A percentile compares a stretch with the other conserved stretches of the same genome.
phyloP scores from a whole-genome alignment of 192 early-diverging fungal species.

The Coemansia sp. region DNA sequence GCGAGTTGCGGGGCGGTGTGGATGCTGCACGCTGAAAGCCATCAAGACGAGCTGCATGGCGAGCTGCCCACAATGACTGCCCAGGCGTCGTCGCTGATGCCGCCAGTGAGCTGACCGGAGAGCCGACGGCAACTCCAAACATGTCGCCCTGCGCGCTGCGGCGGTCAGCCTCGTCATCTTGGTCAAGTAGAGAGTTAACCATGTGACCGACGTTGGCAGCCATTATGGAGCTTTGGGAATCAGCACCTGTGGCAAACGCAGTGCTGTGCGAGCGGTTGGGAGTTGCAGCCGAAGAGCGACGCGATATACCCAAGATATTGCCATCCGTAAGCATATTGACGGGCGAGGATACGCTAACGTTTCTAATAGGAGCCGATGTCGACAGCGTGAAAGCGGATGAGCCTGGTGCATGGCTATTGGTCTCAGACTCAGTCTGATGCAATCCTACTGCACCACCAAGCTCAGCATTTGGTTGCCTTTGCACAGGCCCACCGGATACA shows the following conservation, averaged over 20 bases:
- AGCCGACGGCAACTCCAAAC: slow-evolving; percentile 36
- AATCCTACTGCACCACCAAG: slow-evolving; percentile 2
- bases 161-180: slow-evolving; percentile 33
- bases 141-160: slow-evolving; percentile 40
- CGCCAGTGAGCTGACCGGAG: slow-evolving; percentile 16
- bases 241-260: slow-evolving; percentile 3
- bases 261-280: slow-evolving; percentile 45
- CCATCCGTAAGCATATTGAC: slow-evolving; percentile 30
- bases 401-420: slow-evolving; percentile 7
- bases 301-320: slow-evolving; percentile 33
- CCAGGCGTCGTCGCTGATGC: slow-evolving; percentile 18
- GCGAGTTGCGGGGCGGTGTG: slow-evolving; percentile 43
- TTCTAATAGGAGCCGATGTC: slow-evolving; percentile 27
- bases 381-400: slow-evolving; percentile 46
- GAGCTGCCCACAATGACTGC: slow-evolving; percentile 46
- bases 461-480: slow-evolving; percentile 13
- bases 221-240: slow-evolving; percentile 14
- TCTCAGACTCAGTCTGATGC: not conserved
- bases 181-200: slow-evolving; percentile 52
- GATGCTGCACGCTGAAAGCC: slow-evolving; percentile 50
- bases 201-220: slow-evolving; percentile 38
- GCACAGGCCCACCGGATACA: slow-evolving; percentile 11
- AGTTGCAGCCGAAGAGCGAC: slow-evolving; percentile 24
- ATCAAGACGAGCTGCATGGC: slow-evolving; percentile 46
- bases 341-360: slow-evolving; percentile 15